Percentiles rank a stretch among this genome's conserved stretches.
phyloP scores from a whole-genome alignment of 495 filamentous ascomycete genomes.

The Penicillium silybi region DNA sequence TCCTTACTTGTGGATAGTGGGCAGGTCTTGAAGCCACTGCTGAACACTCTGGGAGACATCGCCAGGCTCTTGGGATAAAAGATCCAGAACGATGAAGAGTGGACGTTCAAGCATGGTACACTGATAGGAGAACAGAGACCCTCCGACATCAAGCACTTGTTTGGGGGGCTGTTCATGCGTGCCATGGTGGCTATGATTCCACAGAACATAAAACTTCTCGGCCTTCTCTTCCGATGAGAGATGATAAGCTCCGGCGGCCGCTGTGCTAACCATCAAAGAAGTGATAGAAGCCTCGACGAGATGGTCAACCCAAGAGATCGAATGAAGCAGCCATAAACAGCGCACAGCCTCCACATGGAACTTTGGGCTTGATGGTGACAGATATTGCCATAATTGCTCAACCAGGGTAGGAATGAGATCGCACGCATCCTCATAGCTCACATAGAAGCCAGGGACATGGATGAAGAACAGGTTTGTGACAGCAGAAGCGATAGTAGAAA shows the following conservation, averaged over 20 bases:
- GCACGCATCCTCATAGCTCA: slow-evolving; percentile 55
- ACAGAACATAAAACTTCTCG: slow-evolving; percentile 64
- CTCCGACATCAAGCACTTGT: slow-evolving; percentile 43
- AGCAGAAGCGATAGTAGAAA: slow-evolving; percentile 59
- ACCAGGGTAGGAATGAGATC: slow-evolving; percentile 66
- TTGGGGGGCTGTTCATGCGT: slow-evolving; percentile 50
- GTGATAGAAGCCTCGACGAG: slow-evolving; percentile 77
- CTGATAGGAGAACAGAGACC: slow-evolving; percentile 35
- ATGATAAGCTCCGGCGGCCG: slow-evolving; percentile 19
- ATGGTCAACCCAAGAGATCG: slow-evolving; percentile 52
- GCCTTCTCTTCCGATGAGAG: slow-evolving; percentile 35
- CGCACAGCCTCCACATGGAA: slow-evolving; percentile 91
- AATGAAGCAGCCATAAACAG: slow-evolving; percentile 80
- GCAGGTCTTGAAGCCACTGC: slow-evolving; percentile 75
- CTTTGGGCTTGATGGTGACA: slow-evolving; percentile 77
- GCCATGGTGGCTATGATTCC: slow-evolving; percentile 74
- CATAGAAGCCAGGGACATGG: slow-evolving; percentile 41
- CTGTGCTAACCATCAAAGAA: slow-evolving; percentile 59
- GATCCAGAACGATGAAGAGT: slow-evolving; percentile 77
- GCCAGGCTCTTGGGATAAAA: slow-evolving; percentile 65
- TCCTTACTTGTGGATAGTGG: slow-evolving; percentile 44
- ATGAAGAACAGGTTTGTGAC: slow-evolving; percentile 60
- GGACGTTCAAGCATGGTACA: slow-evolving; percentile 73
- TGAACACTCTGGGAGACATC: slow-evolving; percentile 72
- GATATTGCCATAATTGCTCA: slow-evolving; percentile 67